Evolutionary conservation across 202 grass and related monocot species (phyloP).

Genomic region (Bolboschoenoplectus hybrid): DNA sequence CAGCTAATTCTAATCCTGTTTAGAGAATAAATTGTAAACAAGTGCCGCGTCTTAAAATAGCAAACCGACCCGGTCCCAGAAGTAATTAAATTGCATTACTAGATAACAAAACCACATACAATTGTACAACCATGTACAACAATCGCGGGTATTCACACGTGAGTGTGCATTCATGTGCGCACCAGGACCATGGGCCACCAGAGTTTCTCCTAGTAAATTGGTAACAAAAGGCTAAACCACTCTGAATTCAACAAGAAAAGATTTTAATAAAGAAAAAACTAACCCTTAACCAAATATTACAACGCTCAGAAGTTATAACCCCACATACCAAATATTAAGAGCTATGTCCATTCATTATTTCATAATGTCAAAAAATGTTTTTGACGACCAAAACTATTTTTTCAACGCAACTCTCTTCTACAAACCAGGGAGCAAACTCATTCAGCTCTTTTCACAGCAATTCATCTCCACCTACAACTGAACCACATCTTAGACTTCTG

Average conservation of each 20-base stretch:
- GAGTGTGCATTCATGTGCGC: background rate
- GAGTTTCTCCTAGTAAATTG: background rate
- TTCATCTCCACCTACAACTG: constrained; percentile 24
- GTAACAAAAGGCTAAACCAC: background rate
- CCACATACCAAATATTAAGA: constrained; percentile 11
- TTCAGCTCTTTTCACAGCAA: constrained; percentile 28
- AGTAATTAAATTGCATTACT: background rate
- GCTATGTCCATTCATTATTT: constrained; percentile 3
- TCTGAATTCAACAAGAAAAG: background rate
- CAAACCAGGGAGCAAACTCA: constrained; percentile 7
- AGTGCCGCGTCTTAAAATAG: constrained; percentile 12
- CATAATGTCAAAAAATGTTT: constrained; percentile 23
- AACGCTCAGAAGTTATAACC: background rate
- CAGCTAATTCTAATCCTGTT: background rate
- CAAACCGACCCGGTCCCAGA: background rate
- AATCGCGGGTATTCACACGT: background rate
- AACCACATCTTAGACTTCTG: constrained; percentile 30
- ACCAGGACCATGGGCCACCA: background rate
- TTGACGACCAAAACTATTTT: constrained; percentile 19
- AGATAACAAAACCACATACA: background rate
- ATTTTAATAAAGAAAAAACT: background rate
- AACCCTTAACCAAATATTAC: background rate
- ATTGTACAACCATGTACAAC: background rate
- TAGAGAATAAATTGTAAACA: background rate
- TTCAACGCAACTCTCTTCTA: constrained; percentile 20